Conservation (phyloP, 2,329 filamentous ascomycete species). For the Fusarium algeriense region DNA sequence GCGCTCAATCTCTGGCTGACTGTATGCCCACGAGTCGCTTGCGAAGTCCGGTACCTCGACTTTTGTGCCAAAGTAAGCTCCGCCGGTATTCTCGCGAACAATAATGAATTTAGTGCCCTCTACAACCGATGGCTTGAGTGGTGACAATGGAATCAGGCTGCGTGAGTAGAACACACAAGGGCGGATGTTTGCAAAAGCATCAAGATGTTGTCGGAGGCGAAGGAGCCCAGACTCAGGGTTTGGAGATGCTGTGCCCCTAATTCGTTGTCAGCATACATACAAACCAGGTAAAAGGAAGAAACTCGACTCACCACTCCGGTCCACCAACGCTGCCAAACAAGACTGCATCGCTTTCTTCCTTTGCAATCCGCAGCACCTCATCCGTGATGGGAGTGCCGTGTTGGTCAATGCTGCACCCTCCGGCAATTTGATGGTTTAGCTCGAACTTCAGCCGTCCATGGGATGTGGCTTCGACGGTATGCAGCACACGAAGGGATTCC, state of each 20-base stretch:
- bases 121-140: constrained; percentile 85
- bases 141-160: constrained; percentile 82
- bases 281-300: too few species aligned
- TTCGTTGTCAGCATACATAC: too few species aligned
- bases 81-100: constrained; percentile 88
- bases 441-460: too few species aligned
- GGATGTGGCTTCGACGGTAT: too few species aligned
- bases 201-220: constrained; percentile 88
- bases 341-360: constrained; percentile 82
- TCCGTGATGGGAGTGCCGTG: constrained; percentile 84
- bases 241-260: constrained; percentile 77
- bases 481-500: too few species aligned
- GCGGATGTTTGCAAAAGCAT: constrained; percentile 91
- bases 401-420: constrained; percentile 83
- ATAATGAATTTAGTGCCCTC: constrained; percentile 89
- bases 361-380: constrained; percentile 83
- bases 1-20: constrained; percentile 83
- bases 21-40: constrained; percentile 87
- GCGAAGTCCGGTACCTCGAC: constrained; percentile 75
- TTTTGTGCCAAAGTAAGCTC: constrained; percentile 93
- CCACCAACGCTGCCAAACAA: constrained; percentile 92
- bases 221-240: constrained; percentile 93
- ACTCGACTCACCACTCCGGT: constrained; percentile 75
- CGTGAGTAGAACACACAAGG: constrained; percentile 94
- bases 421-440: too few species aligned